Evolutionary conservation across 225 moss, liverwort and hornwort genomes (phyloP).

Genomic region (Marchantia paleacea): DNA sequence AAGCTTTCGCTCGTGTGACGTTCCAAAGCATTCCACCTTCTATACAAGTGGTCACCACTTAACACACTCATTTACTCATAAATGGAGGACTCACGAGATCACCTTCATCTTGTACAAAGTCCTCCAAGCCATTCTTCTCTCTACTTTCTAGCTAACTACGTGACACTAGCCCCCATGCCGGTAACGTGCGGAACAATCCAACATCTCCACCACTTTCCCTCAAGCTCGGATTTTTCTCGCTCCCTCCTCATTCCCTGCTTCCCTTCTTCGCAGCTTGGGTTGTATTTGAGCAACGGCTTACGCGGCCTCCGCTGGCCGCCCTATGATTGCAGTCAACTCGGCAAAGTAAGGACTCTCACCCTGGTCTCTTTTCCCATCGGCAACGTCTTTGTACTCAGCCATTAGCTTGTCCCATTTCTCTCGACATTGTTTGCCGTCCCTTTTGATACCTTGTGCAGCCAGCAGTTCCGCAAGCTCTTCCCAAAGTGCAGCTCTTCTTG

Average conservation of each 20-base stretch:
- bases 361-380: conserved; percentile 55
- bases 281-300: conserved; percentile 24
- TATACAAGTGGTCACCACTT: conserved; percentile 41
- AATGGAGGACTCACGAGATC: conserved; percentile 30
- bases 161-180: conserved; percentile 17
- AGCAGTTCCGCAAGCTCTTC: conserved; percentile 53
- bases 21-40: conserved; percentile 38
- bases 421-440: conserved; percentile 60
- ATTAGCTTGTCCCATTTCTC: conserved; percentile 67
- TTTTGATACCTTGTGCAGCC: conserved; percentile 50
- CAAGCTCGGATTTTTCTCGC: conserved; percentile 8
- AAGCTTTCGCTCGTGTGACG: conserved; percentile 22
- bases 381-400: conserved; percentile 59
- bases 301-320: conserved; percentile 43
- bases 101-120: conserved; percentile 30
- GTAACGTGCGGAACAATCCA: conserved; percentile 10
- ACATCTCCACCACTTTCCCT: conserved; percentile 13
- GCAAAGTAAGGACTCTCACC: conserved; percentile 59
- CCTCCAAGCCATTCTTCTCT: conserved; percentile 35
- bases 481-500: conserved; percentile 58
- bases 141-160: conserved; percentile 24
- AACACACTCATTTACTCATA: conserved; percentile 31
- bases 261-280: conserved; percentile 10
- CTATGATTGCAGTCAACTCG: conserved; percentile 52
- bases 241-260: conserved; percentile 4